Conservation (phyloP, 108 stramenopile species). For the Seminavis robusta region DNA sequence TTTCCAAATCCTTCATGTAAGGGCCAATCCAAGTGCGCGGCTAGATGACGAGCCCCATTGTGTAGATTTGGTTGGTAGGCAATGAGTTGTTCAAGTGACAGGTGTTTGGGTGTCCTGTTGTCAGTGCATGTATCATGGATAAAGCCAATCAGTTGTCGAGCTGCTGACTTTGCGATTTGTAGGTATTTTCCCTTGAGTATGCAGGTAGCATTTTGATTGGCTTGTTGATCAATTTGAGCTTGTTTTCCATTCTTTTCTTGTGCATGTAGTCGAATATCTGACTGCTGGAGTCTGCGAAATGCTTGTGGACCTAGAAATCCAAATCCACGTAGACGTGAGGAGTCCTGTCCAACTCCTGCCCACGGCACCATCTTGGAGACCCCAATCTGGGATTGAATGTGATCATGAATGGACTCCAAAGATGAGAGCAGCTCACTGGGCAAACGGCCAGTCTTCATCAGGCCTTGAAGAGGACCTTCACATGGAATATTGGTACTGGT, state of each 20-base stretch:
- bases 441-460: background rate
- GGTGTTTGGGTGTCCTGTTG: background rate
- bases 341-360: constrained; percentile 2
- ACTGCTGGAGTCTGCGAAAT: background rate
- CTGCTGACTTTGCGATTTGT: background rate
- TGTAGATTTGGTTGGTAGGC: constrained; percentile 28
- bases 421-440: background rate
- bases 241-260: constrained; percentile 15
- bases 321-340: constrained; percentile 6
- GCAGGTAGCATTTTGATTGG: constrained; percentile 15
- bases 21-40: constrained; percentile 22
- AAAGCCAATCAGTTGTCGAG: background rate
- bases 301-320: background rate
- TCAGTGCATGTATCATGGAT: background rate
- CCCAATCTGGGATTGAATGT: constrained; percentile 1
- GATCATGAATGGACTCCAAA: constrained; percentile 1
- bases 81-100: constrained; percentile 4
- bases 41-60: constrained; percentile 14
- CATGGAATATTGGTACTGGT: no score
- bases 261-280: constrained; percentile 9
- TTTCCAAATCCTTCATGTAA: constrained; percentile 29
- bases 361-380: constrained; percentile 5
- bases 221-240: constrained; percentile 8
- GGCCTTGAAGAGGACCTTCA: background rate
- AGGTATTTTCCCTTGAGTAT: constrained; percentile 1